Percentiles rank a stretch among this genome's conserved stretches.
These are phyloP conservation scores for Phytopythium mirpurense DNA, from an alignment of 352 stramenopile species.

Conservation along the genomic window DNA sequence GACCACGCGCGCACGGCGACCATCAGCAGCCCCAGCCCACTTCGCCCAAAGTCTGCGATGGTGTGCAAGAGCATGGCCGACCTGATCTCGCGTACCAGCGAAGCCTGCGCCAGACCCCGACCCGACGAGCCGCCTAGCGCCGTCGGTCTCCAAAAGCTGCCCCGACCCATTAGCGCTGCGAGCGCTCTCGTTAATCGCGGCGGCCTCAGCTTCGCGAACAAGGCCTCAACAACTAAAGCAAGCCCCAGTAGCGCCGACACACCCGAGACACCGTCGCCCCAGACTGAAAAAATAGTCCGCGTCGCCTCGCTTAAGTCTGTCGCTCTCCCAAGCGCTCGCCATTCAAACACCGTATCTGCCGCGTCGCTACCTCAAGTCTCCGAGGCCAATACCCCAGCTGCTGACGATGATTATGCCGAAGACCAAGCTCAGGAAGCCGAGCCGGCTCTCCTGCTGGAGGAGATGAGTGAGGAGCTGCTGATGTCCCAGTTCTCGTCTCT, in stretches of 20 bases:
- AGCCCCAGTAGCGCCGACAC: background rate
- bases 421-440: constrained; percentile 2
- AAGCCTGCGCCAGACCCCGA: background rate
- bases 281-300: background rate
- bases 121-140: background rate
- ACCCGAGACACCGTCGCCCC: background rate
- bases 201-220: background rate
- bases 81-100: constrained; percentile 14
- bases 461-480: constrained; percentile 54
- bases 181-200: constrained; percentile 13
- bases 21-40: constrained; percentile 3
- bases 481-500: constrained; percentile 43
- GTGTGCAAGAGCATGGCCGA: constrained; percentile 39
- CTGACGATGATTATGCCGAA: constrained; percentile 3
- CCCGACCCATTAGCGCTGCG: constrained; percentile 31
- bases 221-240: background rate
- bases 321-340: constrained; percentile 8
- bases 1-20: constrained; percentile 4
- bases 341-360: constrained; percentile 11
- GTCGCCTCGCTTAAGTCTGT: background rate
- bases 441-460: constrained; percentile 30
- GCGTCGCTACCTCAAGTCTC: constrained; percentile 22
- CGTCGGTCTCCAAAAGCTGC: background rate
- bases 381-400: constrained; percentile 12
- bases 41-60: constrained; percentile 41